Percentiles rank a stretch among this genome's conserved stretches.
These are phyloP conservation scores for Moringa oleifera DNA, from an alignment of 345 rosid genomes.

Conservation along the genomic window DNA sequence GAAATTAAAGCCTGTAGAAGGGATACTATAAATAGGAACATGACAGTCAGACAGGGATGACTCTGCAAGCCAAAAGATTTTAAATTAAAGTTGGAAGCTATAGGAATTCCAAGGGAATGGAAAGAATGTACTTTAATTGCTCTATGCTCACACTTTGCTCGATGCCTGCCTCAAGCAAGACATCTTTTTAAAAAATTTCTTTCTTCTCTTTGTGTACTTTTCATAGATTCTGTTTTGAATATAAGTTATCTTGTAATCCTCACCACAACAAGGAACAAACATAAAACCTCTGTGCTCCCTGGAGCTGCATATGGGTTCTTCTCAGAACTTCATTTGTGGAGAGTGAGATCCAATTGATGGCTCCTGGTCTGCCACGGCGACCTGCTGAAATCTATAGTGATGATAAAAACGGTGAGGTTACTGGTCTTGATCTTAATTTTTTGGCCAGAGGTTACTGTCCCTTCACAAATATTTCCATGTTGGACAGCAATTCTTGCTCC, in stretches of 20 bases:
- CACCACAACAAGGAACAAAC: conserved; percentile 14
- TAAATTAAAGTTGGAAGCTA: conserved; percentile 11
- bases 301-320: background rate
- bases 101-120: conserved; percentile 16
- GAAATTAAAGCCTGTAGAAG: background rate
- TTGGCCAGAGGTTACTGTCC: background rate
- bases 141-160: conserved; percentile 30
- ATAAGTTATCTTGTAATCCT: conserved; percentile 8
- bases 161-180: conserved; percentile 18
- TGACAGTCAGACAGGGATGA: conserved; percentile 7
- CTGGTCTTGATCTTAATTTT: conserved; percentile 20
- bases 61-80: background rate
- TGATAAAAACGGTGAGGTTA: conserved; percentile 5
- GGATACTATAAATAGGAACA: conserved; percentile 3
- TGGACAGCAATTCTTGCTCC: background rate
- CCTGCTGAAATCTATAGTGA: conserved; percentile 5
- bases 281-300: conserved; percentile 16
- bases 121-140: conserved; percentile 18
- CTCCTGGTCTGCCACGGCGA: conserved; percentile 10
- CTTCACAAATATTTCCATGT: background rate
- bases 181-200: conserved; percentile 3
- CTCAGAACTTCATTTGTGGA: too few relatives aligned
- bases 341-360: background rate
- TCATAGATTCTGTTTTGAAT: background rate
- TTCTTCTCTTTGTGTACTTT: background rate